Evolutionary conservation across 306 rosid genomes (phyloP).

Genomic region (Trifolium repens): DNA sequence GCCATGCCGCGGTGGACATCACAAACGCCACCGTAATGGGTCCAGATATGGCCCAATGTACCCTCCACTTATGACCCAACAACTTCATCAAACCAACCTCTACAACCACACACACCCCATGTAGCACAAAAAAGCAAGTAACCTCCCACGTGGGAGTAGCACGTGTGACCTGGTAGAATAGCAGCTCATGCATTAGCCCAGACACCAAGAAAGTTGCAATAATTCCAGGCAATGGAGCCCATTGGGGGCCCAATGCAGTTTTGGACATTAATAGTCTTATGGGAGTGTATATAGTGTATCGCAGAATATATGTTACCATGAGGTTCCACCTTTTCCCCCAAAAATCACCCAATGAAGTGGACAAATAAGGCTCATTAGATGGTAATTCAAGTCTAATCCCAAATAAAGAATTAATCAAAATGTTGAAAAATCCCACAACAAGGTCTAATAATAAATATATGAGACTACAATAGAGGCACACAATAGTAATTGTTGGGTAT

Average conservation of each 20-base stretch:
- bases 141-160: constrained; percentile 82
- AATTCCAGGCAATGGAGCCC: constrained; percentile 29
- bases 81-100: constrained; percentile 57
- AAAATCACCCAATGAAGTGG: constrained; percentile 73
- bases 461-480: constrained; percentile 49
- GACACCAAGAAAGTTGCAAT: constrained; percentile 49
- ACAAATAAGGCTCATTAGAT: constrained; percentile 64
- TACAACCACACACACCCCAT: constrained; percentile 55
- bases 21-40: constrained; percentile 50
- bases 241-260: constrained; percentile 33
- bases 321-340: constrained; percentile 90
- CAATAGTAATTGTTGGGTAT: constrained; percentile 11
- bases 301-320: constrained; percentile 61
- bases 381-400: constrained; percentile 61
- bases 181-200: constrained; percentile 66
- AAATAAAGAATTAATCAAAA: constrained; percentile 17
- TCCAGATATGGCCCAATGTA: constrained; percentile 47
- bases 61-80: constrained; percentile 29
- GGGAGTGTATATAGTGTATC: constrained; percentile 54
- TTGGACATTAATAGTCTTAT: not conserved
- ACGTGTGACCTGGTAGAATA: constrained; percentile 61
- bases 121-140: constrained; percentile 63
- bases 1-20: constrained; percentile 50
- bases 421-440: constrained; percentile 39
- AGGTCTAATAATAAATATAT: constrained; percentile 54